Percentiles rank a stretch among this genome's conserved stretches.
phyloP scores from a whole-genome alignment of 164 flowering plant species.

The Annona squamosa region DNA sequence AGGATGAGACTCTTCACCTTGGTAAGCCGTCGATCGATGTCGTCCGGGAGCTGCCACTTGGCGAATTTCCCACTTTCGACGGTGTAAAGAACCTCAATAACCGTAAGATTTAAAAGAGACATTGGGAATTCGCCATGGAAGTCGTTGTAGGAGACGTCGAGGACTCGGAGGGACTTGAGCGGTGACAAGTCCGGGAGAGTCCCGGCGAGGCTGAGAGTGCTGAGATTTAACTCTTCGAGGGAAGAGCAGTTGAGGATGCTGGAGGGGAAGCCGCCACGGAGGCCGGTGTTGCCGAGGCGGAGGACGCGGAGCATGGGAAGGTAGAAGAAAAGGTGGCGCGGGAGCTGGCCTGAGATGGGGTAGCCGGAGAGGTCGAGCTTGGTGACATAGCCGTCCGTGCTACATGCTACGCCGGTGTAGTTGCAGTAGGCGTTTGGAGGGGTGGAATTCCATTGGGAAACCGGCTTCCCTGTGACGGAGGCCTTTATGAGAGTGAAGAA shows the following conservation, averaged over 20 bases:
- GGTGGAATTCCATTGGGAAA: slow-evolving; percentile 42
- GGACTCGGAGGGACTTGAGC: slow-evolving; percentile 37
- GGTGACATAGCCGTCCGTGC: slow-evolving; percentile 43
- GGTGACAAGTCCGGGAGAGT: slow-evolving; percentile 59
- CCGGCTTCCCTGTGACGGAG: slow-evolving; percentile 40
- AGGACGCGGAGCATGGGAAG: slow-evolving; percentile 55
- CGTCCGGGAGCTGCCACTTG: slow-evolving; percentile 57
- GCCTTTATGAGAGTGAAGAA: slow-evolving; percentile 64
- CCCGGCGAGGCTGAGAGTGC: slow-evolving; percentile 30
- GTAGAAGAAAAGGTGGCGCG: slow-evolving; percentile 51
- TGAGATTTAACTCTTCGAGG: slow-evolving; percentile 62
- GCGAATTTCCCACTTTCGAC: slow-evolving; percentile 45
- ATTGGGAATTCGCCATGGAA: slow-evolving; percentile 70
- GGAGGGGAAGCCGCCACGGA: slow-evolving; percentile 49
- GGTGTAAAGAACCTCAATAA: slow-evolving; percentile 54
- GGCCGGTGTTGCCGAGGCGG: slow-evolving; percentile 34
- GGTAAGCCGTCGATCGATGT: slow-evolving; percentile 33
- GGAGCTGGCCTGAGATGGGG: slow-evolving; percentile 58
- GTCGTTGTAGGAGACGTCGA: slow-evolving; percentile 60
- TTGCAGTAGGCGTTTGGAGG: slow-evolving; percentile 34
- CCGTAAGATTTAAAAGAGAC: slow-evolving; percentile 60
- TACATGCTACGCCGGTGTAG: slow-evolving; percentile 57
- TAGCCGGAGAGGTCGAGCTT: slow-evolving; percentile 46
- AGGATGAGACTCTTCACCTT: slow-evolving; percentile 49
- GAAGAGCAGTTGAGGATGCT: slow-evolving; percentile 54